These are phyloP conservation scores for Mucor circinelloides DNA, from an alignment of 371 early-diverging fungal species.

Conservation along the genomic window DNA sequence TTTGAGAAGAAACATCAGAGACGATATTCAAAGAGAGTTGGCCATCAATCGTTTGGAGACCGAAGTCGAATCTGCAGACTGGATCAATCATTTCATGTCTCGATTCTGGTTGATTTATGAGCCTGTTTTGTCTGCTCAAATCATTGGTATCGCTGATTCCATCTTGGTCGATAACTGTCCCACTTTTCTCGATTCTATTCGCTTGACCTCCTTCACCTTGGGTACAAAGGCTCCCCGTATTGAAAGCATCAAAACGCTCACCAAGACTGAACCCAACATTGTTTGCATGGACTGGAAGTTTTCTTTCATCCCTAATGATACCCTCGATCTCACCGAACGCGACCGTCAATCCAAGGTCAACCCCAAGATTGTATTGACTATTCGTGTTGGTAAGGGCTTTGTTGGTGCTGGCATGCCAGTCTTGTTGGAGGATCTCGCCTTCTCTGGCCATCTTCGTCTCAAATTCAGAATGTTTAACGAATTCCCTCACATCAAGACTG, in stretches of 20 bases:
- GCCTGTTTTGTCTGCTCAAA: constrained; percentile 83
- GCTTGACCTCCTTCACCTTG: constrained; percentile 93
- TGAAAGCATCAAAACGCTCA: constrained; percentile 85
- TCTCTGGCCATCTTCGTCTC: constrained; percentile 82
- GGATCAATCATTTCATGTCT: constrained; percentile 92
- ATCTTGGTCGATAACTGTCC: constrained; percentile 86
- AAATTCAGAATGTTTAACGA: constrained; percentile 83
- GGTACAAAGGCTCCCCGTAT: constrained; percentile 97
- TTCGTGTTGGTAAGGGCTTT: constrained; percentile 86
- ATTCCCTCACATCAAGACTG: constrained; percentile 91
- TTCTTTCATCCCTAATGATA: constrained; percentile 87
- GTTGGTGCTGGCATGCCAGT: constrained; percentile 92
- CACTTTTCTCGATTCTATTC: constrained; percentile 88
- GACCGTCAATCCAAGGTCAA: constrained; percentile 76
- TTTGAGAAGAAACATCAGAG: constrained; percentile 69
- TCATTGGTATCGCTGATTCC: constrained; percentile 76
- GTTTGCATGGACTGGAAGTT: constrained; percentile 81
- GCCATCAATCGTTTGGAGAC: constrained; percentile 56
- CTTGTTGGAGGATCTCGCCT: constrained; percentile 89
- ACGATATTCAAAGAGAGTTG: constrained; percentile 74
- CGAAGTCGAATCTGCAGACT: constrained; percentile 89
- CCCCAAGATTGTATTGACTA: constrained; percentile 91
- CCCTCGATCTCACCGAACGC: constrained; percentile 68
- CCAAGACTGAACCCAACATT: constrained; percentile 82
- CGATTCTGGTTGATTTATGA: constrained; percentile 96